Conservation (phyloP, 192 early-diverging fungal species). For the Powellomyces hirtus region DNA sequence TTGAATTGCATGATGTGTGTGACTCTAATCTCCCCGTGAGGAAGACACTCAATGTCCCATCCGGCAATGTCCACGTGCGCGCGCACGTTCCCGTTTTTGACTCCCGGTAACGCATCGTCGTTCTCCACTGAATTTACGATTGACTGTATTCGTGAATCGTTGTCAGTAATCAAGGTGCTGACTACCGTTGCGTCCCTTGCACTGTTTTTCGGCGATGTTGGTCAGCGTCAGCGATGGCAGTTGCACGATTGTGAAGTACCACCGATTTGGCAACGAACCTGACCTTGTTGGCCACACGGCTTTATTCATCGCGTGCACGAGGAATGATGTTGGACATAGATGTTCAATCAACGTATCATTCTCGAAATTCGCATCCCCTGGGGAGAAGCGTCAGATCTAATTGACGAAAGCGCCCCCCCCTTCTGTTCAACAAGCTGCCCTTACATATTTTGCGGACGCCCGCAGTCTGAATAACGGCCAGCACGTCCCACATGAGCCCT, state of each 20-base stretch:
- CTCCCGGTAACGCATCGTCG: conserved; percentile 11
- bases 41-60: conserved; percentile 17
- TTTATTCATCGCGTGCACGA: conserved; percentile 21
- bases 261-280: conserved; percentile 3
- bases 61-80: conserved; percentile 24
- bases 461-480: conserved; percentile 20
- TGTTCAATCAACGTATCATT: conserved; percentile 20
- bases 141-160: not conserved
- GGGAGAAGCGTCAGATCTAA: not conserved
- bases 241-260: too few species aligned
- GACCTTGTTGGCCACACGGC: conserved; percentile 32
- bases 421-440: not conserved
- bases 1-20: conserved; percentile 27
- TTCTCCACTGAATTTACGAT: conserved; percentile 1
- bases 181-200: conserved; percentile 18
- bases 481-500: conserved; percentile 12
- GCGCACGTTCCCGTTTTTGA: conserved; percentile 20
- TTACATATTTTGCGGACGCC: conserved; percentile 21
- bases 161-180: not conserved
- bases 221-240: not conserved
- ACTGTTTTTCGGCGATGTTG: not conserved
- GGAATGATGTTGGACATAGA: not conserved
- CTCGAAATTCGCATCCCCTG: conserved; percentile 23
- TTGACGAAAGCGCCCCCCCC: not conserved
- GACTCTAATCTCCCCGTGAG: not conserved